A percentile compares a stretch with the other conserved stretches of the same genome.
Evolutionary conservation across 225 moss, liverwort and hornwort species (phyloP).

Genomic region (Physcomitrium patens): DNA sequence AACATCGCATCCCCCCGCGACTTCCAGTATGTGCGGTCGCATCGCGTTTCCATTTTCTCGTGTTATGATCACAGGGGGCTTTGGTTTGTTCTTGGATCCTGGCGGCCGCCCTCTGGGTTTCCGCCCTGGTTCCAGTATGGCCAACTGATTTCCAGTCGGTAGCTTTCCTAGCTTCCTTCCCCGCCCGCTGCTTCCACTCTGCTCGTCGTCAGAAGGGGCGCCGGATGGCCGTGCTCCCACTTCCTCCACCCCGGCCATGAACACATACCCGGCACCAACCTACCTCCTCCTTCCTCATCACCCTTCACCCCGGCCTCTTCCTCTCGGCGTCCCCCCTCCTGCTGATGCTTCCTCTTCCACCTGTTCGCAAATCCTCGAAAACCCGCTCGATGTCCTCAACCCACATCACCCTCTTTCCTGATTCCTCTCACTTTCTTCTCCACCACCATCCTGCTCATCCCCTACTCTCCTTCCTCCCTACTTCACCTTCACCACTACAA

Average conservation of each 20-base stretch:
- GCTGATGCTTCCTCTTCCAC: background rate
- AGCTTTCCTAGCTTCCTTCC: constrained; percentile 73
- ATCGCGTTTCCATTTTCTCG: constrained; percentile 92
- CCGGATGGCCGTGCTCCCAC: constrained; percentile 82
- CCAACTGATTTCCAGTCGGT: constrained; percentile 44
- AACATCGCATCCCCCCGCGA: constrained; percentile 87
- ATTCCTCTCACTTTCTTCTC: constrained; percentile 25
- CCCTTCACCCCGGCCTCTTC: background rate
- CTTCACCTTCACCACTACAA: background rate
- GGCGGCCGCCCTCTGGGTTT: constrained; percentile 95
- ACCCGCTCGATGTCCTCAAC: constrained; percentile 32
- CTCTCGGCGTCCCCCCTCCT: background rate
- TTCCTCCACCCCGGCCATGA: constrained; percentile 96
- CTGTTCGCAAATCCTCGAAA: background rate
- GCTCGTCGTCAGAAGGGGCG: constrained; percentile 89
- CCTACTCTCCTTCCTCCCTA: too few relatives aligned
- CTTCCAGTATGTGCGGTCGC: constrained; percentile 90
- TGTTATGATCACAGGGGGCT: constrained; percentile 90
- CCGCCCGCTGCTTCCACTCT: constrained; percentile 85
- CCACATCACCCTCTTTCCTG: constrained; percentile 41
- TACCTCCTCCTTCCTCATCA: constrained; percentile 34
- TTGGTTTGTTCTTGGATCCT: constrained; percentile 96
- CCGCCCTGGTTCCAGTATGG: constrained; percentile 64
- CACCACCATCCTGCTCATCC: constrained; percentile 43
- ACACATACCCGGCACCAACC: constrained; percentile 49